Evolutionary conservation across 2,329 filamentous ascomycete genomes (phyloP).

Genomic region (Colletotrichum sp.): DNA sequence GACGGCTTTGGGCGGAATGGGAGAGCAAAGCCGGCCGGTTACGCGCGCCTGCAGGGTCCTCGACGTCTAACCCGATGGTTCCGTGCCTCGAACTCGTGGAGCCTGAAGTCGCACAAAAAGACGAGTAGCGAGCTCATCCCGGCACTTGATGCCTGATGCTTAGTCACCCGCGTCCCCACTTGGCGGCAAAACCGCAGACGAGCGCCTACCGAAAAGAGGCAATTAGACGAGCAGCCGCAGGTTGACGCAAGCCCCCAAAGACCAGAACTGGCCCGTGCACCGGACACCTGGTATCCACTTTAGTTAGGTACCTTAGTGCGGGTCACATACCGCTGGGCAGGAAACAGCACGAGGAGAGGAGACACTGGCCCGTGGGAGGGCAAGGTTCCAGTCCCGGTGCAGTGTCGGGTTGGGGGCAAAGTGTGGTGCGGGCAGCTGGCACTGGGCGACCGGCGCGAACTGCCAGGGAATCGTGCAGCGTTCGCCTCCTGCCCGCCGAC

Average conservation of each 20-base stretch:
- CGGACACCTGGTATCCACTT: neutral
- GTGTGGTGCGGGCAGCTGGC: neutral
- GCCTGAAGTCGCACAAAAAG: neutral
- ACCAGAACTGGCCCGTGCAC: neutral
- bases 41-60: neutral
- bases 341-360: neutral
- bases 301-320: neutral
- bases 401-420: neutral
- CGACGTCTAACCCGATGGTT: neutral
- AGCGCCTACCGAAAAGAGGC: slow-evolving; percentile 11
- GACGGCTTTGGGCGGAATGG: neutral
- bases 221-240: slow-evolving; percentile 20
- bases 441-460: neutral
- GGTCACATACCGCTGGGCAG: neutral
- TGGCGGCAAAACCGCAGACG: neutral
- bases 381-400: neutral
- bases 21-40: neutral
- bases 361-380: neutral
- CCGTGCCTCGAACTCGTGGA: neutral
- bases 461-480: slow-evolving; percentile 5
- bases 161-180: neutral
- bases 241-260: slow-evolving; percentile 14
- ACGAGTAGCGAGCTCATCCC: neutral
- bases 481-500: neutral
- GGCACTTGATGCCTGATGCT: neutral